These are phyloP conservation scores for Dendrothele bispora DNA, from an alignment of 768 basidiomycete species.

Conservation along the genomic window DNA sequence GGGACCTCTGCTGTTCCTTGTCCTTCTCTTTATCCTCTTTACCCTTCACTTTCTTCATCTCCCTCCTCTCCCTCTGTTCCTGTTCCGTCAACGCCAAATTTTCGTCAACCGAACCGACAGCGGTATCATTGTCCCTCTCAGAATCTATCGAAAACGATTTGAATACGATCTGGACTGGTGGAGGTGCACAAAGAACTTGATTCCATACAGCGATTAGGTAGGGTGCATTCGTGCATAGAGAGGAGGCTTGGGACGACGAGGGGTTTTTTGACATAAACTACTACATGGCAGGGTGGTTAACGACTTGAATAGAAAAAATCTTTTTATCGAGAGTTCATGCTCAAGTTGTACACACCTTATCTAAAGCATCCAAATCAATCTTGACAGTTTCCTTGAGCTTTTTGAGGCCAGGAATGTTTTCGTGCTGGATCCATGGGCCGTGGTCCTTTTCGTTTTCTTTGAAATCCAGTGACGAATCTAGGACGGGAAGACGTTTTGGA, in stretches of 20 bases:
- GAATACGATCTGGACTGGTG: conserved; percentile 59
- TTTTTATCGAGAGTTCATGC: not conserved
- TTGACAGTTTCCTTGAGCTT: conserved; percentile 46
- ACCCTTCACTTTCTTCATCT: conserved; percentile 16
- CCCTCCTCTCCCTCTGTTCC: too few relatives aligned
- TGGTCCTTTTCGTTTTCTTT: conserved; percentile 33
- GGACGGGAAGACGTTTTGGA: conserved; percentile 30
- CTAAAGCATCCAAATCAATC: conserved; percentile 43
- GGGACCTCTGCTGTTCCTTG: conserved; percentile 21
- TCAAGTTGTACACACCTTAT: conserved; percentile 40
- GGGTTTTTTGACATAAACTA: too few relatives aligned
- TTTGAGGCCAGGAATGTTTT: conserved; percentile 44
- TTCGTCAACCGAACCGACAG: too few relatives aligned
- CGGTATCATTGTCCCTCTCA: not conserved
- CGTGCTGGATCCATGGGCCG: conserved; percentile 41
- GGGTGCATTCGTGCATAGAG: conserved; percentile 75
- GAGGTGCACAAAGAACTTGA: conserved; percentile 62
- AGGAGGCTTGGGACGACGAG: too few relatives aligned
- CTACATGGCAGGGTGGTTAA: too few relatives aligned
- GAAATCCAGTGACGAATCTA: conserved; percentile 42
- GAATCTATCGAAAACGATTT: conserved; percentile 42
- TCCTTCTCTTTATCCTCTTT: conserved; percentile 18
- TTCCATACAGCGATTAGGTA: conserved; percentile 84
- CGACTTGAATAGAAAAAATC: not conserved
- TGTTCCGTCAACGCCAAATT: too few relatives aligned